Evolutionary conservation across 2,329 filamentous ascomycete species (phyloP), one percentile per base, ranked within the genome.

Genomic region (Triangularia verruculosa): DNA sequence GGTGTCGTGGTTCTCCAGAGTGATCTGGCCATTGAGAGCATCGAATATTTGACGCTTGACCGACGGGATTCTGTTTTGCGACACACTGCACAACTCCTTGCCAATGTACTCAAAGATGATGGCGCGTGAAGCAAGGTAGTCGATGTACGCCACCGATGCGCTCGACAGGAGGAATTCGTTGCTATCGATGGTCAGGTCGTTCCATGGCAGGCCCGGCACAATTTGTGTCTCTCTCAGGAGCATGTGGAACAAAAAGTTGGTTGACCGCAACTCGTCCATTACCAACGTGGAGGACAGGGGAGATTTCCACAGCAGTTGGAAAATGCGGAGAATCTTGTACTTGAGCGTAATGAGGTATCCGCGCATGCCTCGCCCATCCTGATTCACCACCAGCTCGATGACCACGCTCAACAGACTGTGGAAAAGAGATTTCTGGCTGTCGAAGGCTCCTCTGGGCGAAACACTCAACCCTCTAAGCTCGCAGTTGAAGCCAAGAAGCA

Each of bases 401-500:
- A 90, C 80, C n/a, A 95, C 82, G 12, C 85, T 82, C 57, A 96
- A 78, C 57, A 98, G 83, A 9, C 86, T 85, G 77, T 99, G 94
- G 73, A 99, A 93, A 13, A 99, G 79, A 0, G 95, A 94, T 20
- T 83, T 84, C 13, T 87, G 85, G 15, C 85, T 81, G 12, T 88
- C 85, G 75, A 97, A 96, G 2, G 90, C 77, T 56, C 92, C 85
- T 27, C 87, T 84, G 1, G 86, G 78, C 58, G 89, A 83, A 30
- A 95, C 79, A 24, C 86, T 86, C 2, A 98, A 80, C 9, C 84
- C 83, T 66, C 87, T 88, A 34, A 89, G 85, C 52, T 87, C 86
- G 71, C 92, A 96, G 62, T 85, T 85, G 74, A 99, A 97, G 0
- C 95, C 95, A 4, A 99, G 86, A 1, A 99, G 80, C 54, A 96